These are phyloP conservation scores for Dendryphion nanum DNA, from an alignment of 2,329 filamentous ascomycete species.

Conservation along the genomic window DNA sequence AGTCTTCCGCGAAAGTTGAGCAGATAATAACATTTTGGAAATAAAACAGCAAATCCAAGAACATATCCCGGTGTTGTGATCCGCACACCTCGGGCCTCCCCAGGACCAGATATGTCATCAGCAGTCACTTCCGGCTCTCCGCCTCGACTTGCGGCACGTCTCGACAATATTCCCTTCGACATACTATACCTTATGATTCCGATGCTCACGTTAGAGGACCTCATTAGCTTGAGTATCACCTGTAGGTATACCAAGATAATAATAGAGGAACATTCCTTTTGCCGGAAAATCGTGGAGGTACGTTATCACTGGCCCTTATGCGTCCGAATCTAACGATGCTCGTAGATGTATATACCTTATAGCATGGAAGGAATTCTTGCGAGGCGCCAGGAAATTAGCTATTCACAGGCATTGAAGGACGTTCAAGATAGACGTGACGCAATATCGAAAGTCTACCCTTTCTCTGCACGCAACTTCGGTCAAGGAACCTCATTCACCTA, in stretches of 20 bases:
- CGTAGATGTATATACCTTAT: slow-evolving; percentile 42
- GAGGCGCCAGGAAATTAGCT: slow-evolving; percentile 37
- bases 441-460: slow-evolving; percentile 61
- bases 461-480: slow-evolving; percentile 59
- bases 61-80: too few relatives aligned
- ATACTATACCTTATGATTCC: slow-evolving; percentile 60
- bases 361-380: slow-evolving; percentile 48
- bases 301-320: too few relatives aligned
- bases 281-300: slow-evolving; percentile 50
- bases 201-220: slow-evolving; percentile 57
- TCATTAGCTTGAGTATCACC: slow-evolving; percentile 55
- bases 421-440: slow-evolving; percentile 62
- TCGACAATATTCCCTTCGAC: slow-evolving; percentile 60
- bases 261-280: slow-evolving; percentile 56
- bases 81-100: too few relatives aligned
- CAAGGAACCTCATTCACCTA: slow-evolving; percentile 63
- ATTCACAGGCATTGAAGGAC: slow-evolving; percentile 56
- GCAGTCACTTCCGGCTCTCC: too few relatives aligned
- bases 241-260: slow-evolving; percentile 53
- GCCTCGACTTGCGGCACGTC: too few relatives aligned
- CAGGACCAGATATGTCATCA: too few relatives aligned
- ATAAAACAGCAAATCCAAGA: too few relatives aligned
- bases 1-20: too few relatives aligned
- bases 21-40: too few relatives aligned
- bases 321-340: slow-evolving; percentile 11